These are phyloP conservation scores for Knoxdaviesia capensis DNA, from an alignment of 2,329 filamentous ascomycete genomes.

Conservation along the genomic window DNA sequence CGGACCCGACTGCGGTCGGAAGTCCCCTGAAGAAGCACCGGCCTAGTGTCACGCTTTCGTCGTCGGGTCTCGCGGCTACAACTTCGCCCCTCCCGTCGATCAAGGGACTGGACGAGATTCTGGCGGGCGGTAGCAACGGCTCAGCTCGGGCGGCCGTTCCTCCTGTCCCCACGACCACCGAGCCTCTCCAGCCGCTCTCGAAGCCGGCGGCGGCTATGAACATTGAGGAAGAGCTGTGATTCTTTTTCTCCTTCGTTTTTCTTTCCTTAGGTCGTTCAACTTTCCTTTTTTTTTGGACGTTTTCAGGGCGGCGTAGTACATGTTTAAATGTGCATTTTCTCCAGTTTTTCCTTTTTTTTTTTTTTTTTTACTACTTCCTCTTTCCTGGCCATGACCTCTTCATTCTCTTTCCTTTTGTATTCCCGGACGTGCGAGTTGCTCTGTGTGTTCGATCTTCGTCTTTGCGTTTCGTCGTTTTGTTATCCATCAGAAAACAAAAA, in stretches of 20 bases:
- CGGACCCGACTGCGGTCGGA: slow-evolving; percentile 25
- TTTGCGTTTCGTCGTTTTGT: too few species aligned
- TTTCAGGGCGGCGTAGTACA: background rate
- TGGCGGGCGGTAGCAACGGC: background rate
- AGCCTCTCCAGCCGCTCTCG: background rate
- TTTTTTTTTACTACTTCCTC: too few species aligned
- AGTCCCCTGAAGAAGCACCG: slow-evolving; percentile 62
- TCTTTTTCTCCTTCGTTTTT: slow-evolving; percentile 1
- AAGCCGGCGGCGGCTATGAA: slow-evolving; percentile 3
- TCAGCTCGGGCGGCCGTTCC: background rate
- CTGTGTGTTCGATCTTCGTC: too few species aligned
- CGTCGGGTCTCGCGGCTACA: slow-evolving; percentile 3
- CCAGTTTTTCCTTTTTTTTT: too few species aligned
- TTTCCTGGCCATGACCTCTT: too few species aligned
- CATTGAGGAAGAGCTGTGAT: slow-evolving; percentile 6
- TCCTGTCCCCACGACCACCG: slow-evolving; percentile 1
- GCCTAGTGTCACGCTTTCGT: slow-evolving; percentile 21
- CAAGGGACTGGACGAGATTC: background rate
- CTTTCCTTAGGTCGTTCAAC: background rate
- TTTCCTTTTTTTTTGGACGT: background rate
- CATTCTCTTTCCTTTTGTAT: too few species aligned
- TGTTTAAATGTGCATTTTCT: slow-evolving; percentile 3
- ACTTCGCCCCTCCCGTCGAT: slow-evolving; percentile 3
- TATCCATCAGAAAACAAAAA: too few species aligned
- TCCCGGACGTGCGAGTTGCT: too few species aligned